Evolutionary conservation across 2,329 filamentous ascomycete species (phyloP).

Genomic region (Pseudocercospora eumusae): DNA sequence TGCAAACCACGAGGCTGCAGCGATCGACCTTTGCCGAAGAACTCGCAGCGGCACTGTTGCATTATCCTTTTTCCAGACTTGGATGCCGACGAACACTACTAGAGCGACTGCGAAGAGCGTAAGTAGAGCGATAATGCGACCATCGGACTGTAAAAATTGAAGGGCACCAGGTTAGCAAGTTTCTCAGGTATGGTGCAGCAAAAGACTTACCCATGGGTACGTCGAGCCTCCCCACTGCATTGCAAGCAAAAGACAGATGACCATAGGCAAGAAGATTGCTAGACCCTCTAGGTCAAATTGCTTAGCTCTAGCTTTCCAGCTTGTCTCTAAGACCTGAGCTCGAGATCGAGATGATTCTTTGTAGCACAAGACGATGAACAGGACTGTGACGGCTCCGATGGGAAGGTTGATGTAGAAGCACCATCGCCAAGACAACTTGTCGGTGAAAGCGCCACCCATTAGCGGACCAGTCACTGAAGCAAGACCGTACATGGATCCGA

Average conservation of each 20-base stretch:
- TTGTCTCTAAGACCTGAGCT: conserved; percentile 35
- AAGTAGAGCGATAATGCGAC: conserved; percentile 49
- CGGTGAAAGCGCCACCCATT: conserved; percentile 42
- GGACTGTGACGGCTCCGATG: conserved; percentile 15
- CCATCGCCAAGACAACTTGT: conserved; percentile 37
- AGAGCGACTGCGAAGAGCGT: conserved; percentile 47
- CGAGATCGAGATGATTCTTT: conserved; percentile 36
- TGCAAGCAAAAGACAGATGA: conserved; percentile 50
- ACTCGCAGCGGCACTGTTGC: conserved; percentile 50
- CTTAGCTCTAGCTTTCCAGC: conserved; percentile 31
- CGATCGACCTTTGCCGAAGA: conserved; percentile 48
- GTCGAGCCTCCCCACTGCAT: conserved; percentile 53
- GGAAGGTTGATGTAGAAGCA: conserved; percentile 21
- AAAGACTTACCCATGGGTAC: too few species aligned
- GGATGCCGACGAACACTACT: conserved; percentile 46
- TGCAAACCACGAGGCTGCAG: conserved; percentile 44
- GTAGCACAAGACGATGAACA: conserved; percentile 42
- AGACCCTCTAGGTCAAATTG: conserved; percentile 49
- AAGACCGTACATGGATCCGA: conserved; percentile 48
- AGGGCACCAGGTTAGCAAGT: too few species aligned
- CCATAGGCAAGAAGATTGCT: conserved; percentile 41
- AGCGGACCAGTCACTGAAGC: conserved; percentile 52
- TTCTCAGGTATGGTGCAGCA: too few species aligned
- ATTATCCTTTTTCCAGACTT: conserved; percentile 47
- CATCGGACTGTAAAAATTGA: too few species aligned